Evolutionary conservation across 1,284 basidiomycete genomes (phyloP), one percentile per base, ranked within the genome.

Genomic region (Tylopilus sp.): DNA sequence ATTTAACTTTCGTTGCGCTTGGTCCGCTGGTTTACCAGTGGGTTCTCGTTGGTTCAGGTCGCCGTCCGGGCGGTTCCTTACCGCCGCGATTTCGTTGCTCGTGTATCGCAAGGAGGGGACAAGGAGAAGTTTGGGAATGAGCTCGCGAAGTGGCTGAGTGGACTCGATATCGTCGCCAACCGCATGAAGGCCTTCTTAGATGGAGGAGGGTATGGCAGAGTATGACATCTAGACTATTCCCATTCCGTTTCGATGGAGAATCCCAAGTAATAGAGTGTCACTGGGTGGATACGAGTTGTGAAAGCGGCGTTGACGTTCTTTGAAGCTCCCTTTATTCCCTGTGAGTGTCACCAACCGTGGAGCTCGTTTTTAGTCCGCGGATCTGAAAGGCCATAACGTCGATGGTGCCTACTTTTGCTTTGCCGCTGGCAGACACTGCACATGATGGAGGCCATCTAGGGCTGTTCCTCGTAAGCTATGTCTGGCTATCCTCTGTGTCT

Each of bases 11-110:
- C 6, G 33, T 35, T 29, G 37, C 12, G 41, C 35, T 31, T 3
- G 44, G 35, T 26, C 21, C 19, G 16, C 21, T 9, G 25, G 43
- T 19, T 55, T 35, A 55, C 38, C 46, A 37, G 31, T 29, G 25
- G 23, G 3, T 41, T 41, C 46, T 33, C n/a, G 16, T 31, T 23
- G 51, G 19, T 43, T 41, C 46, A 96, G 91, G 79, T 97, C 49
- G 96, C 95, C 8, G 93, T 99, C 71, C 89, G 89, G 60, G 91
- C 95, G 0, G 95, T 90, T 54, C 96, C 96, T 2, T 83, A 86
- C 63, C 86, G 96, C 40, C 74, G 76, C 29, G 89, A 90, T 54
- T 97, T 99, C 66, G 93, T 92, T 70, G 72, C 74, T 40, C 86
- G 90, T 57, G 79, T 99, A 43, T 78, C 83, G 19, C 91, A 97